A percentile compares a stretch with the other conserved stretches of the same genome.
Evolutionary conservation across 1,139 yeast genomes (phyloP).

Genomic region (Suhomyces taliae): DNA sequence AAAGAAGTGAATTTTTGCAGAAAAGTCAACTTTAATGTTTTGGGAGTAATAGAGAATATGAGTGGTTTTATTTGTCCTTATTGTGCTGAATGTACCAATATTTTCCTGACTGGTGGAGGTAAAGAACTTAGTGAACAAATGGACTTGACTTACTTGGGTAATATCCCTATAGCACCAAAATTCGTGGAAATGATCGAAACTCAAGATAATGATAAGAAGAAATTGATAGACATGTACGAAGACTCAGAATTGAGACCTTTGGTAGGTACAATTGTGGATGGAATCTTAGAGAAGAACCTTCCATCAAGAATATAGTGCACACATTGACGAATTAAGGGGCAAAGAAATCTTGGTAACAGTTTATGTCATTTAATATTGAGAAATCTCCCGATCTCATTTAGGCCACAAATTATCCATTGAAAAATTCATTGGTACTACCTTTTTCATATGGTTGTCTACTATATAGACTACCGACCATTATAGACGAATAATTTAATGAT

Average conservation of each 20-base stretch:
- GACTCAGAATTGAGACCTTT: slow-evolving; percentile 43
- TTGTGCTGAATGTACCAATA: slow-evolving; percentile 88
- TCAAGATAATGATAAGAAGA: slow-evolving; percentile 33
- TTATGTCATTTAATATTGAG: too few relatives aligned
- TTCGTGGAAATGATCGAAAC: slow-evolving; percentile 83
- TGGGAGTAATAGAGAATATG: slow-evolving; percentile 51
- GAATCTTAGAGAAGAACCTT: slow-evolving; percentile 38
- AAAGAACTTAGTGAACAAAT: slow-evolving; percentile 59
- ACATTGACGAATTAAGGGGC: too few relatives aligned
- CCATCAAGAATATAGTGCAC: slow-evolving; percentile 28
- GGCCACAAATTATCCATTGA: too few relatives aligned
- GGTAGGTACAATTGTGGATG: slow-evolving; percentile 52
- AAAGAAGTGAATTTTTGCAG: slow-evolving; percentile 49
- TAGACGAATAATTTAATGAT: too few relatives aligned
- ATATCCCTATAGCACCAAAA: slow-evolving; percentile 88
- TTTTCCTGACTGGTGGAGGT: slow-evolving; percentile 96
- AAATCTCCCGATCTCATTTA: too few relatives aligned
- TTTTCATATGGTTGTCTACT: too few relatives aligned
- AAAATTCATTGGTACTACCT: too few relatives aligned
- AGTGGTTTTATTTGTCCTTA: slow-evolving; percentile 60
- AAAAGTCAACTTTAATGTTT: slow-evolving; percentile 43
- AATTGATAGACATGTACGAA: slow-evolving; percentile 38
- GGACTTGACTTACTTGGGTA: slow-evolving; percentile 71
- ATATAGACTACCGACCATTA: too few relatives aligned
- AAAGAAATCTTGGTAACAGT: too few relatives aligned